Evolutionary conservation across 257 asterid species (phyloP).

Genomic region (Solanum lignicaule): DNA sequence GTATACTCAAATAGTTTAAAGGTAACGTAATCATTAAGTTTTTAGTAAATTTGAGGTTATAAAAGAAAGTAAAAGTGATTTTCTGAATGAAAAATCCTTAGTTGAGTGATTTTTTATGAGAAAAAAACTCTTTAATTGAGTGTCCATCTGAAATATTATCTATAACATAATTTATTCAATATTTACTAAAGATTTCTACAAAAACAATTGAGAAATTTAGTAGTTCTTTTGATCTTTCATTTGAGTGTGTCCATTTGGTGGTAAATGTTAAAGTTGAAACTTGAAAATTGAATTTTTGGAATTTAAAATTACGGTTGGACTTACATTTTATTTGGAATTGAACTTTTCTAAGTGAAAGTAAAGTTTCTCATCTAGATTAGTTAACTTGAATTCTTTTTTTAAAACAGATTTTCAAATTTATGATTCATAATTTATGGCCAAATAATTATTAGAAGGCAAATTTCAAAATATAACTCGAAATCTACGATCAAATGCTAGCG

Average conservation of each 20-base stretch:
- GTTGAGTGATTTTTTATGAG: not conserved
- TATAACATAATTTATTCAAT: too few species aligned
- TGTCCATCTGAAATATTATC: not conserved
- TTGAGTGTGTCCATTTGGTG: not conserved
- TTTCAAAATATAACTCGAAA: too few species aligned
- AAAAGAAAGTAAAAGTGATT: too few species aligned
- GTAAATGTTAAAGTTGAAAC: not conserved
- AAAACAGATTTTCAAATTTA: too few species aligned
- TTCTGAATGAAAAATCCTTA: too few species aligned
- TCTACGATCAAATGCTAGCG: not conserved
- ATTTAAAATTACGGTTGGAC: not conserved
- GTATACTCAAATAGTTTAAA: not conserved
- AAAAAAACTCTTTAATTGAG: too few species aligned
- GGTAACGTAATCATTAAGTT: not conserved
- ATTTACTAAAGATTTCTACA: not conserved
- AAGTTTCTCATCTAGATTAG: not conserved
- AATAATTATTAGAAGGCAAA: not conserved
- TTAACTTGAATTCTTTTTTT: not conserved
- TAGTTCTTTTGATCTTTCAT: not conserved
- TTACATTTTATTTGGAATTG: not conserved
- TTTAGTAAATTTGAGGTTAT: not conserved
- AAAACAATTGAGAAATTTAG: not conserved
- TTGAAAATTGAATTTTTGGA: too few species aligned
- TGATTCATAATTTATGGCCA: not conserved
- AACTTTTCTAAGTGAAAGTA: not conserved